These are phyloP conservation scores for Spencermartinsiella europaea DNA, from an alignment of 805 yeast genomes.

Conservation along the genomic window DNA sequence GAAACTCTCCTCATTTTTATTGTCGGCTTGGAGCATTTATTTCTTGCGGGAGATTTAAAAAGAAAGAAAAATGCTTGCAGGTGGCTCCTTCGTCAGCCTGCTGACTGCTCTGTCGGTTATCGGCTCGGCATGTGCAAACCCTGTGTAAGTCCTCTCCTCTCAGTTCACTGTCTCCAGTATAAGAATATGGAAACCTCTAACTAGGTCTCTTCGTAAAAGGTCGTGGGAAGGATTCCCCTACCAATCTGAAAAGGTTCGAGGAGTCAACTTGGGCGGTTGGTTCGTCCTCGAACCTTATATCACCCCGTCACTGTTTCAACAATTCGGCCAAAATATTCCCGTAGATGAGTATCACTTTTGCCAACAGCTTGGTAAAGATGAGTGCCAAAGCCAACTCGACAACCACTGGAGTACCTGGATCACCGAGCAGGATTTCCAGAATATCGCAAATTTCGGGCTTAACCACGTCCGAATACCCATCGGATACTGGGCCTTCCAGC, in stretches of 20 bases:
- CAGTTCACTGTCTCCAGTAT: no score
- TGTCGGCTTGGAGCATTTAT: no score
- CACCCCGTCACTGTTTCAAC: constrained; percentile 69
- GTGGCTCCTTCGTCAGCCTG: background rate
- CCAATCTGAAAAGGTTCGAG: constrained; percentile 29
- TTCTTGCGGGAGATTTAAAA: no score
- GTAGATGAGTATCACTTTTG: constrained; percentile 79
- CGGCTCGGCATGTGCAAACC: background rate
- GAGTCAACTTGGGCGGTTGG: constrained; percentile 87
- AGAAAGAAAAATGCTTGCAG: background rate
- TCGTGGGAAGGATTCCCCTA: constrained; percentile 15
- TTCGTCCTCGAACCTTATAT: constrained; percentile 75
- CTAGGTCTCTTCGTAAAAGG: background rate
- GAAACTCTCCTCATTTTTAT: no score
- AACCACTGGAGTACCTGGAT: constrained; percentile 78
- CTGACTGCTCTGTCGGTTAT: background rate
- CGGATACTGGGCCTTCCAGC: constrained; percentile 88
- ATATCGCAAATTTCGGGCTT: constrained; percentile 58
- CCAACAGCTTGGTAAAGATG: constrained; percentile 53
- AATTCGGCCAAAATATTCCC: constrained; percentile 49
- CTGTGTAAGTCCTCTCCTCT: no score
- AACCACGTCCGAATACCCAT: constrained; percentile 87
- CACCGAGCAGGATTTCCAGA: constrained; percentile 63
- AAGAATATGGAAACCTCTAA: no score
- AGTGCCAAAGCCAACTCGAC: constrained; percentile 47